Evolutionary conservation across 768 basidiomycete genomes (phyloP).

Genomic region (Udeniomyces megalosporus): DNA sequence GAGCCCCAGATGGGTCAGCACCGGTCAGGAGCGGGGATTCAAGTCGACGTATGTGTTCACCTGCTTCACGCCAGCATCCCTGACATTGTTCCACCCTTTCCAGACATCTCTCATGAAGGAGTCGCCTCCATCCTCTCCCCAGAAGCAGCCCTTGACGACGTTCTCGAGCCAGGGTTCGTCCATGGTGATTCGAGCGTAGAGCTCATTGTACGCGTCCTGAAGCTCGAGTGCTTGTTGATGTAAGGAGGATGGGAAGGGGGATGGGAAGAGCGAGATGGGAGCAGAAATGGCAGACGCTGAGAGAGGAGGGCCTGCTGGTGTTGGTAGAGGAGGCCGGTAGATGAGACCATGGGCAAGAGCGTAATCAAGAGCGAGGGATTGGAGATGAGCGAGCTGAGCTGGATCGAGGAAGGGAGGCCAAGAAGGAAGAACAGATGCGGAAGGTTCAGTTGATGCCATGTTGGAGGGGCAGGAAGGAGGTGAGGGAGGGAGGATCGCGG

Average conservation of each 20-base stretch:
- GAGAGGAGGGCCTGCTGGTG: conserved; percentile 37
- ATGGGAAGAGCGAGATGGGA: conserved; percentile 72
- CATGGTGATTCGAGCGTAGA: conserved; percentile 70
- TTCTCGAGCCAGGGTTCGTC: conserved; percentile 64
- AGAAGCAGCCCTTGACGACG: conserved; percentile 37
- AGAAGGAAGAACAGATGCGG: background rate
- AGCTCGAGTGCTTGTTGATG: conserved; percentile 51
- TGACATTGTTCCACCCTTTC: conserved; percentile 63
- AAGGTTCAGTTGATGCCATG: background rate
- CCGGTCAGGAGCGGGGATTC: background rate
- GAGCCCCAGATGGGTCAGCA: too few species aligned
- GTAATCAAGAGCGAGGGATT: conserved; percentile 56
- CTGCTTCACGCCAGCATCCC: conserved; percentile 47
- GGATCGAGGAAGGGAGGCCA: conserved; percentile 64
- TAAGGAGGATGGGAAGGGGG: conserved; percentile 59
- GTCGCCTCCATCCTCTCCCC: conserved; percentile 62
- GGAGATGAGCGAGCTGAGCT: conserved; percentile 44
- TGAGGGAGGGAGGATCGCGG: too few species aligned
- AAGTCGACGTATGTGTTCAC: conserved; percentile 31
- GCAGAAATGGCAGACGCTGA: conserved; percentile 67
- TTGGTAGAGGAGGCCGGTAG: conserved; percentile 46
- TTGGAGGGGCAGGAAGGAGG: background rate
- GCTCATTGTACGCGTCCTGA: conserved; percentile 61
- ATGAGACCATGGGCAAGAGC: conserved; percentile 69
- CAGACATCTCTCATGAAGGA: conserved; percentile 71